These are phyloP conservation scores for Fusarium sp. DNA, from an alignment of 2,329 filamentous ascomycete genomes.

Conservation along the genomic window DNA sequence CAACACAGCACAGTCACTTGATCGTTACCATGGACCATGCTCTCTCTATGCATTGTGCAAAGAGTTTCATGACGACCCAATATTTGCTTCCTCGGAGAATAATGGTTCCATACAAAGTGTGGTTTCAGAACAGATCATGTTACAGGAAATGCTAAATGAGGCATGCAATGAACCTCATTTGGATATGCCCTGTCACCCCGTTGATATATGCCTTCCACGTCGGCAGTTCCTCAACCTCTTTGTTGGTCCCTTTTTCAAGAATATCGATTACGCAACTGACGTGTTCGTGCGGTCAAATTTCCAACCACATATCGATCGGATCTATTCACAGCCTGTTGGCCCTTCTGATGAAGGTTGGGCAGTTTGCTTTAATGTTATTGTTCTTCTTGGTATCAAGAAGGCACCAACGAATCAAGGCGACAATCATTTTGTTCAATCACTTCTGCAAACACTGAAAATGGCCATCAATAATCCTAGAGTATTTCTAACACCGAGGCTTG, in stretches of 20 bases:
- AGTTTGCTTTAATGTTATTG: constrained; percentile 45
- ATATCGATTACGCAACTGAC: constrained; percentile 44
- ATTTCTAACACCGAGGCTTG: constrained; percentile 44
- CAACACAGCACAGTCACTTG: constrained; percentile 32
- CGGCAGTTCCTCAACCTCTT: constrained; percentile 46
- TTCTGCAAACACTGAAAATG: constrained; percentile 45
- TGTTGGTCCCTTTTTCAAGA: constrained; percentile 45
- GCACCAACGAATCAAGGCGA: constrained; percentile 40
- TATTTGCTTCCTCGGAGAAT: constrained; percentile 19
- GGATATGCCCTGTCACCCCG: constrained; percentile 38
- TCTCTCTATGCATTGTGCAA: constrained; percentile 46
- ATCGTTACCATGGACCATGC: constrained; percentile 45
- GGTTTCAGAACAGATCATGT: constrained; percentile 17
- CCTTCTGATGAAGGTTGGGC: constrained; percentile 46
- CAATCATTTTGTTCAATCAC: constrained; percentile 45
- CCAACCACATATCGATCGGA: constrained; percentile 42
- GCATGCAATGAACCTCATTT: constrained; percentile 40
- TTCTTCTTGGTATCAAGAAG: constrained; percentile 44
- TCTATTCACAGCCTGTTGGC: constrained; percentile 40
- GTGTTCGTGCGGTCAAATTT: constrained; percentile 42
- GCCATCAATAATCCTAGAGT: constrained; percentile 46
- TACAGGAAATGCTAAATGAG: constrained; percentile 43
- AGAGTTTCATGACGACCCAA: constrained; percentile 41
- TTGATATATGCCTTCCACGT: constrained; percentile 39
- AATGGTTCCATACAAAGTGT: constrained; percentile 6